Evolutionary conservation across 495 filamentous ascomycete species (phyloP), one percentile per base, ranked within the genome.

Genomic region (Cryomyces minteri): DNA sequence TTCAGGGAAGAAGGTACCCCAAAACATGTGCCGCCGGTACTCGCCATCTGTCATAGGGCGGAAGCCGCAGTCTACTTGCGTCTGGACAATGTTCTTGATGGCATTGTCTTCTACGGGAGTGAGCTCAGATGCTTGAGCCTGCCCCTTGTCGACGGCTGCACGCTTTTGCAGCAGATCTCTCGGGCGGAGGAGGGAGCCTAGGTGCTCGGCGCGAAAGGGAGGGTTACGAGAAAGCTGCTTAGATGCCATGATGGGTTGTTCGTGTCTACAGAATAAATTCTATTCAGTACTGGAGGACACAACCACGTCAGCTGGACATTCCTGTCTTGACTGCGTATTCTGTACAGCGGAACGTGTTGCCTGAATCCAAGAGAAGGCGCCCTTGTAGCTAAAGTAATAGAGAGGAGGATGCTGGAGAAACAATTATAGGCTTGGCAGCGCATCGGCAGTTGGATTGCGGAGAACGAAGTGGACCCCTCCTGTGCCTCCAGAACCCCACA

Each of bases 121-220:
- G 29, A 76, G 54, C 42, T 69, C 58, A 39, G 62, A 62, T 12
- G 59, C 58, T 5, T 54, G 53, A 18, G 71, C 48, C 43, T 69
- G 62, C 29, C 61, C 60, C 29, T 61, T 60, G 31, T 71, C 65
- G 41, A 70, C 53, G 10, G 62, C 64, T 28, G 72, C 59, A 48
- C 79, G 76, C 51, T 68, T 72, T n/a, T 74, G 65, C 41, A 88
- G 69, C 4, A 90, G 72, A 30, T 71, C 55, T 38, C 82, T 60
- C 37, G 84, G 82, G 12, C 84, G 76, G 18, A 88, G 73, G 18
- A 90, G 74, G 31, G 82, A 88, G 51, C 84, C 84, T n/a, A 93
- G 65, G 54, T 88, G 83, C 67, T 88, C 84, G 40, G 82, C 84
- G 50, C 82, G 74, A 64, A 86, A 88, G 12, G 84, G 82, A 39